Conservation (phyloP, 164 flowering plant species). For the Stephania cephalantha region DNA sequence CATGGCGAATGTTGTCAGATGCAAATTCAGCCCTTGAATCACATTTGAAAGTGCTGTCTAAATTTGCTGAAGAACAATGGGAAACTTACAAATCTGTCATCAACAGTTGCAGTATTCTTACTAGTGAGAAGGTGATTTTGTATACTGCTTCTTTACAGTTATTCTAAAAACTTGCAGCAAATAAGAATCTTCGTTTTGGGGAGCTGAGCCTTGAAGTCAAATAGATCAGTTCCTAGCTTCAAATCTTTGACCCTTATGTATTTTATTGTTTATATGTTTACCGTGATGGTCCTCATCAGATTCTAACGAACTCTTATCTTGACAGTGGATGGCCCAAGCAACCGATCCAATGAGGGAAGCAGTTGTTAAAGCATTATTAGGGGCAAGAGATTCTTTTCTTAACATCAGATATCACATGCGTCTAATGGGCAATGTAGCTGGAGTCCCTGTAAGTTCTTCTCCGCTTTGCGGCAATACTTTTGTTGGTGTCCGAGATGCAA, state of each 20-base stretch:
- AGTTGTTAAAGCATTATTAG: conserved; percentile 58
- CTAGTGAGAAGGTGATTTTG: conserved; percentile 53
- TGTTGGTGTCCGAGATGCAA: neutral
- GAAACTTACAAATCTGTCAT: conserved; percentile 51
- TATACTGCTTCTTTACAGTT: neutral
- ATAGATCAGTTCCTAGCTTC: neutral
- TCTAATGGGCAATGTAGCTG: conserved; percentile 87
- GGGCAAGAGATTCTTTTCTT: conserved; percentile 79
- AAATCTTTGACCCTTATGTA: neutral
- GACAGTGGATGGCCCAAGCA: conserved; percentile 74
- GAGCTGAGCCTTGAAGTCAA: neutral
- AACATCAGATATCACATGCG: conserved; percentile 70
- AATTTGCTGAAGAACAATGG: conserved; percentile 57
- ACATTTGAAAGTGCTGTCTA: conserved; percentile 46
- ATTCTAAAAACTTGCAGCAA: neutral
- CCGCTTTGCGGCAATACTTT: neutral
- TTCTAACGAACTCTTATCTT: conserved; percentile 11
- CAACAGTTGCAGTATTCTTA: conserved; percentile 50
- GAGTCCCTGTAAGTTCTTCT: conserved; percentile 67
- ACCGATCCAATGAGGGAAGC: conserved; percentile 42
- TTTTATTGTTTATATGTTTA: neutral
- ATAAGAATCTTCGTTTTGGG: neutral
- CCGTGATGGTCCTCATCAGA: neutral
- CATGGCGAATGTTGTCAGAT: conserved; percentile 69
- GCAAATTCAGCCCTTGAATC: conserved; percentile 73